Evolutionary conservation across 176 grass and related monocot species (phyloP), one percentile per base, ranked within the genome.

Genomic region (Carex kokanica): DNA sequence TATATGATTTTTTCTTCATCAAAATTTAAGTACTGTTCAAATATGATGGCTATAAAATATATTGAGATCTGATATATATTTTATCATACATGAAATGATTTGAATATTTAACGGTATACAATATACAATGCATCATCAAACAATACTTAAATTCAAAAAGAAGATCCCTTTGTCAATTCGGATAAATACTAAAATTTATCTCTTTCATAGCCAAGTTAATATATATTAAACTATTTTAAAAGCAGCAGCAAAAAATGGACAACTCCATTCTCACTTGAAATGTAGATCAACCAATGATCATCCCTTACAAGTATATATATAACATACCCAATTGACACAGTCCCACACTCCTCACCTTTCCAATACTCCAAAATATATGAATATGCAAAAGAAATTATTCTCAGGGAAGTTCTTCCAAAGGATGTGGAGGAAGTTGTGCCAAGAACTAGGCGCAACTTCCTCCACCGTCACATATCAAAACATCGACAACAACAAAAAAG

Each of bases 361-460:
- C 43, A 31, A 12, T 18, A 47, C 16, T 25, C 5, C 14, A 68
- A 27, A 25, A n/a, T 82, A 25, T 21, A 82, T 82, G 80, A 82
- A 82, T 52, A 82, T 67, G 31, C 61, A 45, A 53, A 47, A 16
- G 41, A 84, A 68, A 60, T 64, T 93, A 84, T 74, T 87, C 85
- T 65, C 43, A 25, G 63, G 45, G 9, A 79, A 40, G 34, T 71
- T 89, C 6, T 84, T 93, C 85, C 80, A 91, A 54, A 83, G 47
- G 8, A 88, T 85, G 15, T 89, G 88, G 87, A 93, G 68, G 85
- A 93, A 85, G 73, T 64, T 92, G 70, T 12, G 65, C 56, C 45
- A 60, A 43, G 61, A 81, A 57, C 34, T 38, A 0, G n/a, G 49
- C 38, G 25, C 81, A 52, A 74, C 85, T 12, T 67, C 83, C 17